Percentiles rank a stretch among this genome's conserved stretches.
These are phyloP conservation scores for Sordariomycetes sp. DNA, from an alignment of 2,329 filamentous ascomycete species.

Conservation along the genomic window DNA sequence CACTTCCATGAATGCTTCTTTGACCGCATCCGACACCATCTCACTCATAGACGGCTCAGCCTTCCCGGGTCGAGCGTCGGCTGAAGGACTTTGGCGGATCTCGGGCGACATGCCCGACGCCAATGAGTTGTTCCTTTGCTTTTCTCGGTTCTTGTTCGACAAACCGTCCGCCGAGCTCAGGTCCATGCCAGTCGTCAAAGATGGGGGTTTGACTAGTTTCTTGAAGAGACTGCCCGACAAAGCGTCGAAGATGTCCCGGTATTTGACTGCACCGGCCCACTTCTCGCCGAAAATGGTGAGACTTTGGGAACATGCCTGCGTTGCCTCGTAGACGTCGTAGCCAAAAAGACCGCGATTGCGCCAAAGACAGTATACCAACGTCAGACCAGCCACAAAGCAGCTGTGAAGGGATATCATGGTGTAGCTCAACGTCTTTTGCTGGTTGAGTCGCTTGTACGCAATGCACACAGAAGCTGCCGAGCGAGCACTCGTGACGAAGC, in stretches of 20 bases:
- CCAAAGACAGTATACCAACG: constrained; percentile 18
- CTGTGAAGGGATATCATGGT: constrained; percentile 18
- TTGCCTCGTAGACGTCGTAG: constrained; percentile 14
- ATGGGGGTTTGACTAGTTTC: constrained; percentile 10
- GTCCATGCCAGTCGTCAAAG: not conserved
- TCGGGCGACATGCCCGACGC: not conserved
- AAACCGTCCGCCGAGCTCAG: not conserved
- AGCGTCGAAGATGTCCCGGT: constrained; percentile 17
- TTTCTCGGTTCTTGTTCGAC: not conserved
- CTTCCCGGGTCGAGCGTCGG: too few relatives aligned
- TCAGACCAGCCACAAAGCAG: constrained; percentile 18
- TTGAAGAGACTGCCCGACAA: constrained; percentile 13
- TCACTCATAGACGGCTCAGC: constrained; percentile 4
- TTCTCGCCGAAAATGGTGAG: constrained; percentile 19
- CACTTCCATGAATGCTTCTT: constrained; percentile 17
- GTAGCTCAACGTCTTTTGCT: constrained; percentile 17
- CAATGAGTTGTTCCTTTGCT: not conserved
- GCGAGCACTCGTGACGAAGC: constrained; percentile 10
- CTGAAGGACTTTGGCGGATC: too few relatives aligned
- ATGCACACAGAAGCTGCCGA: constrained; percentile 15
- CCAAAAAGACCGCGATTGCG: constrained; percentile 11
- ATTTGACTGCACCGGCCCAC: constrained; percentile 16
- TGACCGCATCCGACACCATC: constrained; percentile 12
- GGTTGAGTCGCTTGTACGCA: constrained; percentile 18
- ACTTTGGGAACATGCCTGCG: constrained; percentile 14